Conservation (phyloP, 345 rosid species). For the Dimocarpus longan region DNA sequence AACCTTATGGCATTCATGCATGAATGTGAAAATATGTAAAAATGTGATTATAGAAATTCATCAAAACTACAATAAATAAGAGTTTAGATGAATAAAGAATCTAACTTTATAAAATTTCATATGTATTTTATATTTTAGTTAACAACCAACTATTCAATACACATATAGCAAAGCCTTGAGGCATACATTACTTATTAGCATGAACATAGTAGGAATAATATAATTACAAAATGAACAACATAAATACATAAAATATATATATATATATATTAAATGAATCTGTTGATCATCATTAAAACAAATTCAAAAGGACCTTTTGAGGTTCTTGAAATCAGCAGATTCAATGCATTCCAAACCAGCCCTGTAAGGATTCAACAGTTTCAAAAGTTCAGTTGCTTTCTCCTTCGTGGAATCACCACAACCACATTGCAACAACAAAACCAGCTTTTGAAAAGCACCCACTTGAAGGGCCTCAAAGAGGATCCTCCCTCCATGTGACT, state of each 20-base stretch:
- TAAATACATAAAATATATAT: too few species aligned
- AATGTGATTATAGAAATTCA: too few species aligned
- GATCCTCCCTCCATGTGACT: slow-evolving; percentile 24
- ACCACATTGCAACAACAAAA: slow-evolving; percentile 56
- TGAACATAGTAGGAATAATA: not conserved
- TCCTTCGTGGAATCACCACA: slow-evolving; percentile 51
- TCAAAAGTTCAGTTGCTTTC: slow-evolving; percentile 60
- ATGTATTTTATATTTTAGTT: too few species aligned
- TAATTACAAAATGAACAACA: not conserved
- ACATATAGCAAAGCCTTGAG: too few species aligned
- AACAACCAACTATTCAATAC: too few species aligned
- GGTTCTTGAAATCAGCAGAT: slow-evolving; percentile 58
- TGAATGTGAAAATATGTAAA: too few species aligned
- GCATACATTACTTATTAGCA: not conserved
- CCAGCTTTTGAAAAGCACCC: slow-evolving; percentile 62
- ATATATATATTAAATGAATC: not conserved
- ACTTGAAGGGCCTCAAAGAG: slow-evolving; percentile 51
- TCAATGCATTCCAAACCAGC: slow-evolving; percentile 59
- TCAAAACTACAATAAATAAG: too few species aligned
- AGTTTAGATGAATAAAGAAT: too few species aligned
- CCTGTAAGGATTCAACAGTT: slow-evolving; percentile 58
- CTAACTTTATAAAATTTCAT: too few species aligned
- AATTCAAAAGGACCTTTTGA: slow-evolving; percentile 56
- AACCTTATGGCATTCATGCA: not conserved
- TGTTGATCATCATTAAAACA: not conserved